These are phyloP conservation scores for Fusarium acutatum DNA, from an alignment of 2,329 filamentous ascomycete species.

Conservation along the genomic window DNA sequence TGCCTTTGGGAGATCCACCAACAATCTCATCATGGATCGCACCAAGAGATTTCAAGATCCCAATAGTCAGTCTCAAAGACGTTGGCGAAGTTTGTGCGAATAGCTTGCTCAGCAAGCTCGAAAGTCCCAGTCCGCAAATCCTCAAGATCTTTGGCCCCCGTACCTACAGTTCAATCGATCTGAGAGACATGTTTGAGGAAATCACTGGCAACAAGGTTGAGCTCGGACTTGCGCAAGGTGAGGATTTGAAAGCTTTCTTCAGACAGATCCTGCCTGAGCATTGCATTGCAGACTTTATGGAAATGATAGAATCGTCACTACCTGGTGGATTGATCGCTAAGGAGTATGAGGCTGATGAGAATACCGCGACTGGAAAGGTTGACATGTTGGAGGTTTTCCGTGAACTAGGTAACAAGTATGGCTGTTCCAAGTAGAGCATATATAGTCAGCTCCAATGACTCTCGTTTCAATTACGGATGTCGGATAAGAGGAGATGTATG, in stretches of 20 bases:
- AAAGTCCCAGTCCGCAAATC: neutral
- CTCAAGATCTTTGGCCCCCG: slow-evolving; percentile 43
- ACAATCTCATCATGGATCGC: slow-evolving; percentile 38
- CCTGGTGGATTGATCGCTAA: slow-evolving; percentile 40
- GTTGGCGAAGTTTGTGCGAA: slow-evolving; percentile 38
- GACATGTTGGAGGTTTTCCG: slow-evolving; percentile 39
- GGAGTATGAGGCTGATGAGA: slow-evolving; percentile 35
- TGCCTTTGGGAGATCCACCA: slow-evolving; percentile 25
- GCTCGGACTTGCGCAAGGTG: slow-evolving; percentile 30
- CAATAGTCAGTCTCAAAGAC: slow-evolving; percentile 45
- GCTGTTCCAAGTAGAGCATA: neutral
- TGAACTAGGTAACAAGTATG: neutral
- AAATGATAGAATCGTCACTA: slow-evolving; percentile 39
- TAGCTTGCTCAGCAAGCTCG: slow-evolving; percentile 23
- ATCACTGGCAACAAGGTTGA: slow-evolving; percentile 35
- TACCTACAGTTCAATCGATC: slow-evolving; percentile 40
- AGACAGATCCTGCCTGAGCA: slow-evolving; percentile 26
- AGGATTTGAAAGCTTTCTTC: slow-evolving; percentile 36
- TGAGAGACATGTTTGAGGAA: slow-evolving; percentile 39
- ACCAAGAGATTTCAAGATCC: slow-evolving; percentile 39
- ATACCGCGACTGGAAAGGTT: slow-evolving; percentile 32
- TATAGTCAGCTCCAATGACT: too few species aligned
- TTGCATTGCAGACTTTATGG: slow-evolving; percentile 38
- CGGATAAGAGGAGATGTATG: too few species aligned
- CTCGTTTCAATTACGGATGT: neutral